Percentiles rank a stretch among this genome's conserved stretches.
These are phyloP conservation scores for Sclerotinia sclerotiorum DNA, from an alignment of 2,329 filamentous ascomycete genomes.

Conservation along the genomic window DNA sequence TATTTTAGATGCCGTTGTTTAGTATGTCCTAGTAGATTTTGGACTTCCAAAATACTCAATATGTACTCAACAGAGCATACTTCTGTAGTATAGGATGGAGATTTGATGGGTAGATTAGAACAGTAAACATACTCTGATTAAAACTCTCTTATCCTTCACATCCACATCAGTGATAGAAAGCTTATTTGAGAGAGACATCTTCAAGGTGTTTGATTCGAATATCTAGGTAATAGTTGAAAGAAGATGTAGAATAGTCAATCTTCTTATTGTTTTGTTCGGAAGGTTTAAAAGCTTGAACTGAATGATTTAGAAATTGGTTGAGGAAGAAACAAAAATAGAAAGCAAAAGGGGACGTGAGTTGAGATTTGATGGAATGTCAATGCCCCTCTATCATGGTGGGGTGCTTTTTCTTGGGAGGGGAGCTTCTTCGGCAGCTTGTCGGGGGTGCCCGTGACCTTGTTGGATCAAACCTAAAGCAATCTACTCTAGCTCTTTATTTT, in stretches of 20 bases:
- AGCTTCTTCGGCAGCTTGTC: constrained; percentile 18
- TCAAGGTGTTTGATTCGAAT: constrained; percentile 15
- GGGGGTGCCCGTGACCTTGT: constrained; percentile 11
- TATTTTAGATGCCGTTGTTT: constrained; percentile 12
- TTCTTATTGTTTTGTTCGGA: constrained; percentile 2
- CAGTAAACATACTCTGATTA: constrained; percentile 77
- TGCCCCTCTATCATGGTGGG: constrained; percentile 35
- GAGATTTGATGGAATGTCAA: constrained; percentile 26
- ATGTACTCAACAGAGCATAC: no score
- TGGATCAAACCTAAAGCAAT: constrained; percentile 13
- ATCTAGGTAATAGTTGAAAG: neutral
- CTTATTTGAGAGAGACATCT: constrained; percentile 98
- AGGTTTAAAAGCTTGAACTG: neutral
- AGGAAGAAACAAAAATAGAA: constrained; percentile 25
- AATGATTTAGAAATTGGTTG: constrained; percentile 15
- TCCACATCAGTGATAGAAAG: constrained; percentile 95
- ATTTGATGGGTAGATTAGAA: neutral
- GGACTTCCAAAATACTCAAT: neutral
- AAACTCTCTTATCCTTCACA: constrained; percentile 95
- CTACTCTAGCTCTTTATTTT: neutral
- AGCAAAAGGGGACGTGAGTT: constrained; percentile 30
- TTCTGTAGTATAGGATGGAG: constrained; percentile 6
- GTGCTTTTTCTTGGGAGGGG: constrained; percentile 23
- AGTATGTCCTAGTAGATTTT: neutral
- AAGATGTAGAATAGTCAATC: neutral